Conservation (phyloP, 768 basidiomycete genomes). For the Leccinum boreale region DNA sequence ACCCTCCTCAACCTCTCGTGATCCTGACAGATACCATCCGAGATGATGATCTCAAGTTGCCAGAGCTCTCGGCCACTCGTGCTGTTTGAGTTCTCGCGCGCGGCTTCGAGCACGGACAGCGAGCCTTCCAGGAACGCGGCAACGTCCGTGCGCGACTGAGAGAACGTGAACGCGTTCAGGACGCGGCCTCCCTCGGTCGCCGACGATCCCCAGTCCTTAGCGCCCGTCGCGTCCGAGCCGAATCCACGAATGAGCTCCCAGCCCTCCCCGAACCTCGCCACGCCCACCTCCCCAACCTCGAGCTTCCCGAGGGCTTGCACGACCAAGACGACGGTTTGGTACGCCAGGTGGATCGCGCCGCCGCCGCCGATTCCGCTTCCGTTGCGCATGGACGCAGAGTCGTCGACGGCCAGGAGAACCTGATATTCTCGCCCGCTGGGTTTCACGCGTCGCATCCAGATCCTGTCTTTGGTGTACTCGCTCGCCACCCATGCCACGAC, state of each 20-base stretch:
- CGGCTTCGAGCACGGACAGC: slow-evolving; percentile 68
- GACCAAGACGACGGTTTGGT: slow-evolving; percentile 89
- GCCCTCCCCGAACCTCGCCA: slow-evolving; percentile 85
- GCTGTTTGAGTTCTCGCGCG: slow-evolving; percentile 60
- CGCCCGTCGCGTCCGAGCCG: slow-evolving; percentile 78
- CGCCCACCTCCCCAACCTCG: slow-evolving; percentile 91
- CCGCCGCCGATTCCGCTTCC: slow-evolving; percentile 8
- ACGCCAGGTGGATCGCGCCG: slow-evolving; percentile 76
- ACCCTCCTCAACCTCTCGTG: slow-evolving; percentile 80
- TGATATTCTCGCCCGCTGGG: slow-evolving; percentile 96
- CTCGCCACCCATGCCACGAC: slow-evolving; percentile 97
- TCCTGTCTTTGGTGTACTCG: slow-evolving; percentile 99
- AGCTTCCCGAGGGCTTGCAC: slow-evolving; percentile 86
- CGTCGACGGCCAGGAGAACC: slow-evolving; percentile 89
- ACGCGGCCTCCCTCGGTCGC: slow-evolving; percentile 39
- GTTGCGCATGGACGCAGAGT: slow-evolving; percentile 86
- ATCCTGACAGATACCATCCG: slow-evolving; percentile 98
- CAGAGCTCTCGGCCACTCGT: slow-evolving; percentile 78
- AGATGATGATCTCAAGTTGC: slow-evolving; percentile 98
- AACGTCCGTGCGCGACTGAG: slow-evolving; percentile 87
- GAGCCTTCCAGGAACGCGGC: slow-evolving; percentile 78
- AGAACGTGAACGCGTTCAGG: slow-evolving; percentile 82
- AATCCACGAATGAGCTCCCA: slow-evolving; percentile 91
- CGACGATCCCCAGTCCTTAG: slow-evolving; percentile 40
- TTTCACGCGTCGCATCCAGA: slow-evolving; percentile 93